These are phyloP conservation scores for Solanum paucissectum DNA, from an alignment of 257 asterid genomes.

Conservation along the genomic window DNA sequence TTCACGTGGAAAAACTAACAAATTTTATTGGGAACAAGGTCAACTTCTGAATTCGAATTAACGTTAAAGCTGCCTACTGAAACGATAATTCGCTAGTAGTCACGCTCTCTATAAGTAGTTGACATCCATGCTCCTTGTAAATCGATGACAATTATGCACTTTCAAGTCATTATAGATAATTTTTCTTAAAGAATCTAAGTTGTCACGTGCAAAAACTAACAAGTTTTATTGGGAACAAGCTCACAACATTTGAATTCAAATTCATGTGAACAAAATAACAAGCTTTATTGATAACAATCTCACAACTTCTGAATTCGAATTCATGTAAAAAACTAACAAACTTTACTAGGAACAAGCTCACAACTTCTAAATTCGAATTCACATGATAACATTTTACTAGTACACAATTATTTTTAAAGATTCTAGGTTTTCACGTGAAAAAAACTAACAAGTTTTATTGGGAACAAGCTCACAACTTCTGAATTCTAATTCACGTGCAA, in stretches of 20 bases:
- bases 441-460: not conserved
- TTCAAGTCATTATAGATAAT: not conserved
- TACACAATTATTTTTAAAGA: not conserved
- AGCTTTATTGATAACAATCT: not conserved
- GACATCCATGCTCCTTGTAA: not conserved
- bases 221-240: not conserved
- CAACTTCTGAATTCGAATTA: too few relatives aligned
- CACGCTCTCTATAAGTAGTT: not conserved
- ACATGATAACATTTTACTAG: not conserved
- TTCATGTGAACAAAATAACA: not conserved
- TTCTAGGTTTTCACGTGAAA: not conserved
- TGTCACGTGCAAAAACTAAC: not conserved
- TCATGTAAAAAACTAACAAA: not conserved
- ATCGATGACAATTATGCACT: not conserved
- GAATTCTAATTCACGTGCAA: not conserved
- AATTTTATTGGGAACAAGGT: not conserved
- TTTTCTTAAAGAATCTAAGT: not conserved
- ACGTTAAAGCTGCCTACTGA: not conserved
- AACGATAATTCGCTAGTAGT: not conserved
- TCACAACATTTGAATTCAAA: not conserved
- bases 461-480: not conserved
- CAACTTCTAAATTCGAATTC: not conserved
- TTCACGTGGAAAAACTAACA: not conserved
- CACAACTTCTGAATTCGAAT: not conserved
- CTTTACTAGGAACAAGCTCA: not conserved